Conservation (phyloP, 306 rosid genomes). For the Bauhinia variegata region DNA sequence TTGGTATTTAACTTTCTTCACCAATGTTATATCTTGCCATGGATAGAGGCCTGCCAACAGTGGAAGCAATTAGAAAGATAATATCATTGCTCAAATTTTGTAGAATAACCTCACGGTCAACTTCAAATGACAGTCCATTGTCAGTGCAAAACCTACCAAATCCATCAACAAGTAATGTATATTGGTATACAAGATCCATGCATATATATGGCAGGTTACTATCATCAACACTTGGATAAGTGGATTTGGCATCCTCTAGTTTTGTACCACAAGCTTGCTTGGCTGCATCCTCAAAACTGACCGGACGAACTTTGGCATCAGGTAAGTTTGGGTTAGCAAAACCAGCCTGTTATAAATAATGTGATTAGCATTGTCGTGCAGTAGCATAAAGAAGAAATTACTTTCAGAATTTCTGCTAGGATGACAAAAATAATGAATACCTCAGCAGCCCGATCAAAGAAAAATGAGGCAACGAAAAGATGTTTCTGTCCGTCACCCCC, state of each 20-base stretch:
- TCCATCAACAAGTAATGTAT: constrained; percentile 84
- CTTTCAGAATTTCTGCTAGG: constrained; percentile 14
- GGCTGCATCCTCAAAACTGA: constrained; percentile 79
- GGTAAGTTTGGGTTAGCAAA: constrained; percentile 74
- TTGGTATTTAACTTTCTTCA: constrained; percentile 78
- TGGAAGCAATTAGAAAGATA: constrained; percentile 30
- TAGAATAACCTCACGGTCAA: constrained; percentile 15
- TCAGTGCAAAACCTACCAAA: constrained; percentile 63
- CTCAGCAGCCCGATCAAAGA: constrained; percentile 99
- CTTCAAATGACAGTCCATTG: constrained; percentile 24
- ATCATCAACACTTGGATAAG: constrained; percentile 57
- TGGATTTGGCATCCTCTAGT: constrained; percentile 62
- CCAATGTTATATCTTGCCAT: constrained; percentile 92
- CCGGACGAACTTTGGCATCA: constrained; percentile 64
- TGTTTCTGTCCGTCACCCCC: constrained; percentile 96
- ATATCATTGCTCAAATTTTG: constrained; percentile 18
- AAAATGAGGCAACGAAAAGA: constrained; percentile 94
- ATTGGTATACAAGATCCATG: constrained; percentile 96
- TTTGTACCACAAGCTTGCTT: constrained; percentile 89
- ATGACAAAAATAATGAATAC: constrained; percentile 44
- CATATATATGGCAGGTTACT: constrained; percentile 89
- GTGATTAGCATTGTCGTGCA: constrained; percentile 38
- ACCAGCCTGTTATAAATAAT: constrained; percentile 67
- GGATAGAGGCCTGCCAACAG: constrained; percentile 77
- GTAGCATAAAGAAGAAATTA: constrained; percentile 18